Base-by-base conservation (phyloP, 164 flowering plant species). In the Macadamia integrifolia region DNA sequence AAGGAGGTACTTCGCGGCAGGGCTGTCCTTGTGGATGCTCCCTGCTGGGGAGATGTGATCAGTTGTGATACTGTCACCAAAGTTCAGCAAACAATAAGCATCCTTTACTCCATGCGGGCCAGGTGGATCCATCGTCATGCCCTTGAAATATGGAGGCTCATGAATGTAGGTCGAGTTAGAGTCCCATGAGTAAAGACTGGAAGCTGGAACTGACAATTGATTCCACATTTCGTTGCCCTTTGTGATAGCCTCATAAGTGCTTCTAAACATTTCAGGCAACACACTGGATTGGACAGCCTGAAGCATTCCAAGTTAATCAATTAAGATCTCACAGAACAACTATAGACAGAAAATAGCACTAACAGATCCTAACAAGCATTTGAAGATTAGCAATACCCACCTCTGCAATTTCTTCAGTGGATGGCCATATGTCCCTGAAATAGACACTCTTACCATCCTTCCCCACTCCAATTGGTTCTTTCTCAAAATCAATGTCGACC, bases 11-110 rank as follows among this genome's bases (percentile, higher is more conserved):
- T 83, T 87, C 6, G 91, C 96, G 58, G 91, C 89, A 64, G 96
- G 92, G 72, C 92, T 89, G 68, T 89, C 96, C 70, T 83, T 89
- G 66, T 87, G 84, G 72, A 89, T 89, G 83, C 82, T 89, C 58
- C 92, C 96, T 12, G 92, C 96, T 7, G 96, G 96, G 31, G 92
- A 89, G 55, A 89, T 89, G 81, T 89, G 92, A 76, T 89, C 96
- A 4, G 96, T 87, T 23, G 96, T 89, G 42, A 89, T 89, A 75
- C 96, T 89, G 78, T 87, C 96, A 31, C 92, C 92, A 72, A 89
- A 87, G 76, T 84, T 89, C 57, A 89, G 78, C 75, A 89, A 75
- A 71, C 96, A 89, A 75, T 85, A 89, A 17, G 96, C 96, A 76
- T 85, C 91, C 77, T 86, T 87, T 61, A 87, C 91, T 61, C 88